phyloP scores from a whole-genome alignment of 768 basidiomycete genomes.

The Chlorophyllum brunneum region DNA sequence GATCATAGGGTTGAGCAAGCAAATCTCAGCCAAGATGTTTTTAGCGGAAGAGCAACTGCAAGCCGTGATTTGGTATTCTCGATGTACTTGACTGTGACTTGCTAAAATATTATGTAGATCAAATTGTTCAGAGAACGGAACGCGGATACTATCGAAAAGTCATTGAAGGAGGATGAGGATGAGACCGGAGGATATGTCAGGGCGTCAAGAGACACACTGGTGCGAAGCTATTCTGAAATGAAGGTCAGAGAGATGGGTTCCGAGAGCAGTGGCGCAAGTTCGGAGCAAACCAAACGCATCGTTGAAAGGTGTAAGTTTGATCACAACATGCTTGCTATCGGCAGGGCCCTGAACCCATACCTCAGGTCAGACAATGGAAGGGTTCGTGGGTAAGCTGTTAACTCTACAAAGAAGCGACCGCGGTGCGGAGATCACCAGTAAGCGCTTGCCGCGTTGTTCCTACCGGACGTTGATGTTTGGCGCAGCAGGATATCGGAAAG shows the following conservation, averaged over 20 bases:
- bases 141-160: background rate
- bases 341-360: background rate
- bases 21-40: constrained; percentile 1
- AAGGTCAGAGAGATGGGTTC: background rate
- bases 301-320: background rate
- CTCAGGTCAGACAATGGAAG: background rate
- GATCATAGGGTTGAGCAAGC: background rate
- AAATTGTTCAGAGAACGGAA: background rate
- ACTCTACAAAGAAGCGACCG: background rate
- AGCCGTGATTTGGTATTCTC: background rate
- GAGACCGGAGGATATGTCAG: background rate
- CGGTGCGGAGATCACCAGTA: constrained; percentile 1
- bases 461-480: background rate
- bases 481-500: background rate
- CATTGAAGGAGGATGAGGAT: background rate
- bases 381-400: background rate
- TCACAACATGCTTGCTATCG: background rate
- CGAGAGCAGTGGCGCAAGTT: background rate
- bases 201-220: background rate
- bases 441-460: background rate
- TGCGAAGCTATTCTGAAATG: background rate
- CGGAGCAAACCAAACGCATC: background rate
- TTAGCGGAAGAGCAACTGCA: background rate
- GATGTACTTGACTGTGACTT: background rate
- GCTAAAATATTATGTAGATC: too few relatives aligned